Percentiles rank a stretch among this genome's conserved stretches.
Evolutionary conservation across 768 basidiomycete species (phyloP).

Genomic region (Macrolepiota albuminosa): DNA sequence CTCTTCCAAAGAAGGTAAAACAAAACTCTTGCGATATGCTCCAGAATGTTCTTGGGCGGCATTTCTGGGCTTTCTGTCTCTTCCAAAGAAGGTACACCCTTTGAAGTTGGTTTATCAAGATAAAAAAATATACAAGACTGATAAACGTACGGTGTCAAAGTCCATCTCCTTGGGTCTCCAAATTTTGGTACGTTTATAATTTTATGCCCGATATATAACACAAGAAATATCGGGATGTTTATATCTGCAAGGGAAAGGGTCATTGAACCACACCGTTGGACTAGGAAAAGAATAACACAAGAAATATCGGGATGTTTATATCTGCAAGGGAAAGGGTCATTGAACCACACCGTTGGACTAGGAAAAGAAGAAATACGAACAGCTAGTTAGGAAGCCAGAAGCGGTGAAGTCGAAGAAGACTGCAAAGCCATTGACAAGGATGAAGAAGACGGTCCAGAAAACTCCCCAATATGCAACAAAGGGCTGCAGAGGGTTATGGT

Average conservation of each 20-base stretch:
- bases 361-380: slow-evolving; percentile 20
- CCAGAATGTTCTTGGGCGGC: slow-evolving; percentile 44
- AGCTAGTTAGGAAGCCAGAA: slow-evolving; percentile 41
- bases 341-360: background rate
- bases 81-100: slow-evolving; percentile 66
- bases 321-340: slow-evolving; percentile 20
- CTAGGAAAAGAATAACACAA: too few species aligned
- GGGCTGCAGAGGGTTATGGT: slow-evolving; percentile 58
- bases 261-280: background rate
- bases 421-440: slow-evolving; percentile 45
- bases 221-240: slow-evolving; percentile 42
- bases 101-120: background rate
- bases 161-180: slow-evolving; percentile 67
- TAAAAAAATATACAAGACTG: too few species aligned
- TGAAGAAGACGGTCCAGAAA: slow-evolving; percentile 59
- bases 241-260: slow-evolving; percentile 26
- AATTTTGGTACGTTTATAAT: slow-evolving; percentile 33
- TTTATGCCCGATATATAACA: slow-evolving; percentile 43
- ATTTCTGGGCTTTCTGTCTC: slow-evolving; percentile 58
- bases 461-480: slow-evolving; percentile 69
- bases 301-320: slow-evolving; percentile 45
- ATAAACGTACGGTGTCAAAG: slow-evolving; percentile 53
- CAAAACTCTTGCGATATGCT: too few species aligned
- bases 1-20: slow-evolving; percentile 62
- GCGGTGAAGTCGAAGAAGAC: slow-evolving; percentile 65